Evolutionary conservation across 768 basidiomycete genomes (phyloP).

Genomic region (Trametes villosa): DNA sequence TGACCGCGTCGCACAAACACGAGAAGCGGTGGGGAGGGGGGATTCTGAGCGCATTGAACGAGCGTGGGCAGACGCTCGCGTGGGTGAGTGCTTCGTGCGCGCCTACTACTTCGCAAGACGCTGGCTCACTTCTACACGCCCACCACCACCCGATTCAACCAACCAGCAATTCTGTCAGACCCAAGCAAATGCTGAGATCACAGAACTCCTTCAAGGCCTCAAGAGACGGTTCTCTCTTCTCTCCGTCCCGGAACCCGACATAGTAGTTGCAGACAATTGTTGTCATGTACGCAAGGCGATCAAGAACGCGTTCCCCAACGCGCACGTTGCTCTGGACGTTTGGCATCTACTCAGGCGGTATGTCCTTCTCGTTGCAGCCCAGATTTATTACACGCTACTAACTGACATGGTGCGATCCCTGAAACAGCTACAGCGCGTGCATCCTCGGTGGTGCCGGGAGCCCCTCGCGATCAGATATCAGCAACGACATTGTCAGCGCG

Average conservation of each 20-base stretch:
- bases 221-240: slow-evolving; percentile 12
- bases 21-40: too few relatives aligned
- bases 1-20: background rate
- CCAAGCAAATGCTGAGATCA: slow-evolving; percentile 14
- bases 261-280: slow-evolving; percentile 30
- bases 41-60: too few relatives aligned
- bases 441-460: background rate
- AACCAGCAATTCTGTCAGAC: slow-evolving; percentile 24
- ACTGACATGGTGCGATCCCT: too few relatives aligned
- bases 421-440: background rate
- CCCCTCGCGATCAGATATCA: background rate
- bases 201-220: slow-evolving; percentile 21
- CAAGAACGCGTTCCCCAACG: slow-evolving; percentile 5
- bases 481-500: background rate
- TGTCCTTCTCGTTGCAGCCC: too few relatives aligned
- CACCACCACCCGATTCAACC: too few relatives aligned
- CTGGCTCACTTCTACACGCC: too few relatives aligned
- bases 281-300: slow-evolving; percentile 23
- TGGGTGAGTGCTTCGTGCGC: background rate
- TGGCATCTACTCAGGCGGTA: slow-evolving; percentile 30
- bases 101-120: too few relatives aligned
- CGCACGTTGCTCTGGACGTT: slow-evolving; percentile 15
- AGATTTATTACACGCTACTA: too few relatives aligned
- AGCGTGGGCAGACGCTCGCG: too few relatives aligned
- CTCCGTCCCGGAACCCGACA: slow-evolving; percentile 18